Evolutionary conservation across 371 early-diverging fungal genomes (phyloP), one percentile per base, ranked within the genome.

Genomic region (Mucor piriformis): DNA sequence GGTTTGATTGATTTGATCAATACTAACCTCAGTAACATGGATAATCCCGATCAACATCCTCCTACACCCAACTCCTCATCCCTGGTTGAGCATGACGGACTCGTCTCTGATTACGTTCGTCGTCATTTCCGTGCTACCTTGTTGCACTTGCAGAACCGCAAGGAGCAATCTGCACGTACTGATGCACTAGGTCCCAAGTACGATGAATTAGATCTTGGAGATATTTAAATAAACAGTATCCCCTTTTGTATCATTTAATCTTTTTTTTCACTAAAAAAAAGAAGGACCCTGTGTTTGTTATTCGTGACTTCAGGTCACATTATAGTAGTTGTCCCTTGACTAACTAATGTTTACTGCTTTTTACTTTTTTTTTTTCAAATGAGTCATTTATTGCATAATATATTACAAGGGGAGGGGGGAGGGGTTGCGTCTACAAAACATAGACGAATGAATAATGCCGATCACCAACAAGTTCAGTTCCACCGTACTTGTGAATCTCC

Each of bases 1-100:
- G 91, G 92, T 18, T 79, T 96, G 66, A 92, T 96, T 63, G 95
- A 95, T 58, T 74, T 95, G 59, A 93, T 96, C 67, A 86, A 88
- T 59, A 85, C 87, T 21, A 86, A 90, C 50, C 61, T 90, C 23
- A 70, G 79, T 44, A 87, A 83, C 62, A 85, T 91, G 79, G 89
- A 91, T 49, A 82, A 79, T 32, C 85, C 85, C 23, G 87, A 74
- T 69, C 87, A 77, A 70, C 87, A 83, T 61, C 88, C 78, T 59
- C 84, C 71, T 15, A 82, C 87, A 6, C 67, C 86, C 54, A 85
- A 76, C 60, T 87, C 87, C 23, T 86, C 54, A 6, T 70, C 79
- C 7, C 64, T 86, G 29, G 72, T 83, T n/a, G 72, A 82, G 37
- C 83, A 76, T 25, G 74, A 78, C 12, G 77, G 74, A 0, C 75